phyloP scores from a whole-genome alignment of 306 rosid genomes.

The Sesbania bispinosa region DNA sequence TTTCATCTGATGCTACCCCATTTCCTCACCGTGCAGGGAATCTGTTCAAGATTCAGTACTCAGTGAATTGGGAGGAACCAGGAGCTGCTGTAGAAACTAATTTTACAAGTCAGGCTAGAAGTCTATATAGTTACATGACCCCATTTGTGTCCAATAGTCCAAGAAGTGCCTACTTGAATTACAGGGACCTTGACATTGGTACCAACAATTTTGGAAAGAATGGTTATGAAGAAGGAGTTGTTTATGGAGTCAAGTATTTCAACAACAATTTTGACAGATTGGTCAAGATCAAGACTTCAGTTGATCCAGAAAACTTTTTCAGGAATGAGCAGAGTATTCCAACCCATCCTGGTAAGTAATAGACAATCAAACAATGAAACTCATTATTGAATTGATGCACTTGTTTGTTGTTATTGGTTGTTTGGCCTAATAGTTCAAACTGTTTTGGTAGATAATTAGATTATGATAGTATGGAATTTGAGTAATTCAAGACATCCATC shows the following conservation, averaged over 20 bases:
- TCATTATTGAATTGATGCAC: neutral
- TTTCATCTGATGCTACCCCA: conserved; percentile 24
- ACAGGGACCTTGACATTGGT: conserved; percentile 52
- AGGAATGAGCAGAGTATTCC: conserved; percentile 48
- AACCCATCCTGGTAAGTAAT: conserved; percentile 11
- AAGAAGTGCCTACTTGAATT: conserved; percentile 42
- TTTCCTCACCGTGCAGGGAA: conserved; percentile 46
- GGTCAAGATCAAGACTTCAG: conserved; percentile 39
- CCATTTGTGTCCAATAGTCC: conserved; percentile 47
- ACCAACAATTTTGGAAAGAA: conserved; percentile 31
- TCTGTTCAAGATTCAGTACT: conserved; percentile 45
- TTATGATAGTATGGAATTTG: neutral
- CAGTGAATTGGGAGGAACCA: conserved; percentile 35
- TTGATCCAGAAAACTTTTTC: conserved; percentile 45
- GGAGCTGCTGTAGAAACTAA: conserved; percentile 23
- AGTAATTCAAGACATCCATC: neutral
- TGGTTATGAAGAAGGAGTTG: conserved; percentile 36
- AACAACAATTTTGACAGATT: conserved; percentile 35
- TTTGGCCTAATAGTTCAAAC: neutral
- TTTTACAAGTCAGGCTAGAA: conserved; percentile 9
- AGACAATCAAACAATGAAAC: neutral
- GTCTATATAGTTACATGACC: conserved; percentile 38
- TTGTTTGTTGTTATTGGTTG: neutral
- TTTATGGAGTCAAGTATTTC: conserved; percentile 45
- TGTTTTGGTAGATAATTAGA: neutral